Evolutionary conservation across 495 filamentous ascomycete genomes (phyloP).

Genomic region (Talaromyces nanjingensis): DNA sequence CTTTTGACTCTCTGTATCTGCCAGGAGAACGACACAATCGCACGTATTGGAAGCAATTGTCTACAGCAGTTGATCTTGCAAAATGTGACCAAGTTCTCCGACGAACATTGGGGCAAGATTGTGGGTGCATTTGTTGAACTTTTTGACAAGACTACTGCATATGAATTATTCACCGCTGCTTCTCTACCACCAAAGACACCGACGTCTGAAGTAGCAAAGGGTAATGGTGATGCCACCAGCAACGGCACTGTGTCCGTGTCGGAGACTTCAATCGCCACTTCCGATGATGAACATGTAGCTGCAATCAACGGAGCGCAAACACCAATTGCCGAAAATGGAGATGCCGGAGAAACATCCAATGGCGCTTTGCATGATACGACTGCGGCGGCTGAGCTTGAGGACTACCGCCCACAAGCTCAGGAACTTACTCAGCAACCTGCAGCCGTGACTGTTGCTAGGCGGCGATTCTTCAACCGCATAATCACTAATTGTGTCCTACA

Average conservation of each 20-base stretch:
- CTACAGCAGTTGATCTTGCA: conserved; percentile 92
- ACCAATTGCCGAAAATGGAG: conserved; percentile 30
- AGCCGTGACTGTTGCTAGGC: conserved; percentile 82
- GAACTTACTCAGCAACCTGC: conserved; percentile 77
- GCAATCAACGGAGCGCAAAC: conserved; percentile 52
- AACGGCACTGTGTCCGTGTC: conserved; percentile 19
- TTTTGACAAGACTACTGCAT: conserved; percentile 88
- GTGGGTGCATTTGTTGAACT: conserved; percentile 93
- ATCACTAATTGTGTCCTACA: conserved; percentile 98
- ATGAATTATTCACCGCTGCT: conserved; percentile 85
- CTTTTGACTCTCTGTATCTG: conserved; percentile 93
- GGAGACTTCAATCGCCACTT: conserved; percentile 14
- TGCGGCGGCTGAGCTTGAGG: conserved; percentile 59
- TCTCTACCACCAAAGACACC: conserved; percentile 40
- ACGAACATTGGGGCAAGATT: conserved; percentile 86
- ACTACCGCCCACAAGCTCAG: conserved; percentile 67
- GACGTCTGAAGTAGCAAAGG: conserved; percentile 21
- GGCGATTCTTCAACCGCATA: conserved; percentile 98
- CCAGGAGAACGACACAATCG: conserved; percentile 98
- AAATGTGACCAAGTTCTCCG: conserved; percentile 83
- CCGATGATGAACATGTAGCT: conserved; percentile 23
- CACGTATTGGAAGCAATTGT: conserved; percentile 95
- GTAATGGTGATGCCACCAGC: conserved; percentile 26
- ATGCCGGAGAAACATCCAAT: conserved; percentile 29
- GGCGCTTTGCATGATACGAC: conserved; percentile 14